Evolutionary conservation across 2,329 filamentous ascomycete genomes (phyloP).

Genomic region (Trichoderma semiorbis): DNA sequence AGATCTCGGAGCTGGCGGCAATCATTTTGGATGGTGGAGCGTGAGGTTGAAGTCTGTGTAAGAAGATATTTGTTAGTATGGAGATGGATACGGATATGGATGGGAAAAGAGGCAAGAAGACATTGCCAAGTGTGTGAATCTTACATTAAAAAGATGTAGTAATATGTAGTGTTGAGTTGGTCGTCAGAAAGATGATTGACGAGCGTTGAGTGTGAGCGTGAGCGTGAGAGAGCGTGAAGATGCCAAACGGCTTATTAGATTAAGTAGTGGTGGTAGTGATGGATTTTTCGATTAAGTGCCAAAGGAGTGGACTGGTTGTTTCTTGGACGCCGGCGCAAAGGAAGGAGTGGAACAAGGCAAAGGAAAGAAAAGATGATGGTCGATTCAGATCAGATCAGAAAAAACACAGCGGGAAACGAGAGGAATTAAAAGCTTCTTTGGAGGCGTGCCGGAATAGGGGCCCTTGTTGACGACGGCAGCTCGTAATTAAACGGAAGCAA

Average conservation of each 20-base stretch:
- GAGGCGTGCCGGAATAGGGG: slow-evolving; percentile 6
- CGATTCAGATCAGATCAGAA: neutral
- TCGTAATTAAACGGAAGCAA: slow-evolving; percentile 14
- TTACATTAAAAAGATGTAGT: slow-evolving; percentile 4
- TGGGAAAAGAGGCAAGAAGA: neutral
- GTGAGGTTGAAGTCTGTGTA: neutral
- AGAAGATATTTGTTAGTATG: neutral
- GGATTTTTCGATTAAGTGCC: slow-evolving; percentile 6
- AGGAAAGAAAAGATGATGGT: neutral
- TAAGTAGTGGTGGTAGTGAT: neutral
- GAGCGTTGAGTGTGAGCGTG: neutral
- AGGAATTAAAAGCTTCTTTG: slow-evolving; percentile 9
- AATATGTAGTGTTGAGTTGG: neutral
- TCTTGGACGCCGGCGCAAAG: slow-evolving; percentile 9
- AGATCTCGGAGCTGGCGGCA: slow-evolving; percentile 31
- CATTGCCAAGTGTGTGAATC: neutral
- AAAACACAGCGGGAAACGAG: neutral
- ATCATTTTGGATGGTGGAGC: slow-evolving; percentile 34
- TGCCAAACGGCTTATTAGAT: neutral
- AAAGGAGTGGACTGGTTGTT: slow-evolving; percentile 11
- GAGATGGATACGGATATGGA: neutral
- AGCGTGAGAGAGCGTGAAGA: neutral
- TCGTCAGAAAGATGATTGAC: neutral
- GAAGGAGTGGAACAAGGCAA: slow-evolving; percentile 6
- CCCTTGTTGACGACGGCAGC: slow-evolving; percentile 12